Evolutionary conservation across 257 asterid genomes (phyloP), one percentile per base, ranked within the genome.

Genomic region (Petunia secreta): DNA sequence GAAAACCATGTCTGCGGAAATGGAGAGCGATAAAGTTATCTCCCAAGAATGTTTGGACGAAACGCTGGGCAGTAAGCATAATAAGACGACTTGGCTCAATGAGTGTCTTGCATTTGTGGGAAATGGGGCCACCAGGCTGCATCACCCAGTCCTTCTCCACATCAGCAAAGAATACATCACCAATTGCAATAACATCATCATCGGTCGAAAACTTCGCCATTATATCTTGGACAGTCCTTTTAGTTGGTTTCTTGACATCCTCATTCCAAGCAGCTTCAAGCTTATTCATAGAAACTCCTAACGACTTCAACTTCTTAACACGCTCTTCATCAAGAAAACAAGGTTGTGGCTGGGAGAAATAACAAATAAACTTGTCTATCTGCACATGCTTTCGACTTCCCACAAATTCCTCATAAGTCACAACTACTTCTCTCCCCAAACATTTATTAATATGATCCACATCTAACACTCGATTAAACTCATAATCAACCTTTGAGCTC

Each of bases 81-180:
- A 96, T 96, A 78, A 96, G 86, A 79, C 95, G 91, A 77, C 98
- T 91, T 13, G 99, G 99, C 87, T 96, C 99, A 52, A 96, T 87
- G 85, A 96, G 81, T 0, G 97, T 92, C 88, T 89, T 94, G 68
- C 99, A 96, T 16, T 89, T 88, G 86, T 92, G 97, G 80, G 94
- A 89, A 81, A 96, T 94, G 1, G 99, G 99, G 15, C 99, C 99
- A 59, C 98, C 95, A 6, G 98, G 95, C 88, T 96, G 99, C 97
- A 89, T 90, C 85, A 92, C 98, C 98, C 94, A 89, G 3, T 88
- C 94, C 75, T 85, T 89, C 91, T 92, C 99, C 68, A 92, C 92
- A 63, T 96, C 94, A 81, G 99, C 97, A 84, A 96, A 96, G 89
- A 92, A 96, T 85, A 96, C 94, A 76, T 96, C 99, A 59, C 99